Conservation (phyloP, 2,329 filamentous ascomycete genomes). For the Aspergillus neotritici region DNA sequence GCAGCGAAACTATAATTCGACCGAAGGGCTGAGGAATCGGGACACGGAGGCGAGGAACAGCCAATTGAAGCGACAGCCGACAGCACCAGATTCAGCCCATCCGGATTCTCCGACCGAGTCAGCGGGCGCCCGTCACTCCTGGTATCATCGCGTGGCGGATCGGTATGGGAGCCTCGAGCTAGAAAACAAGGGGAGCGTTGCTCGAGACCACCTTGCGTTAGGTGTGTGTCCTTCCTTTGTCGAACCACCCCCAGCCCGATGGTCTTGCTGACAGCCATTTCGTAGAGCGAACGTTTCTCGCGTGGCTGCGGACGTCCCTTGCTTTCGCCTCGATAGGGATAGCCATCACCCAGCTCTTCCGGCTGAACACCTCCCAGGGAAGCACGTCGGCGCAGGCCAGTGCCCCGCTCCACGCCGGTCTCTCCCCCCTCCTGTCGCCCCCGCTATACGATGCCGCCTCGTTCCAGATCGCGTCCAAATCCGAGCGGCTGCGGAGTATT, state of each 20-base stretch:
- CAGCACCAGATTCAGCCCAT: slow-evolving; percentile 3
- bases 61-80: slow-evolving; percentile 8
- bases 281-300: slow-evolving; percentile 61
- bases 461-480: slow-evolving; percentile 13
- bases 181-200: slow-evolving; percentile 62
- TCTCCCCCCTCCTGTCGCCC: slow-evolving; percentile 18
- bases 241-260: slow-evolving; percentile 5
- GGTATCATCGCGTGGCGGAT: slow-evolving; percentile 48
- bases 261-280: neutral
- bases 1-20: slow-evolving; percentile 31
- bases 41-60: slow-evolving; percentile 10
- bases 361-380: slow-evolving; percentile 49
- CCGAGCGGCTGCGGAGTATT: slow-evolving; percentile 42
- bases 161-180: slow-evolving; percentile 59
- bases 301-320: slow-evolving; percentile 61
- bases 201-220: slow-evolving; percentile 59
- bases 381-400: slow-evolving; percentile 1
- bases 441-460: slow-evolving; percentile 13
- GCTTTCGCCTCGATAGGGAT: slow-evolving; percentile 63
- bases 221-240: slow-evolving; percentile 38
- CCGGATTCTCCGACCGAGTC: slow-evolving; percentile 6
- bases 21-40: slow-evolving; percentile 17
- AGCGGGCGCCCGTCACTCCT: slow-evolving; percentile 22
- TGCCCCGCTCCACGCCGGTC: slow-evolving; percentile 1
- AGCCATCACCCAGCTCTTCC: slow-evolving; percentile 61